phyloP scores from a whole-genome alignment of 1,284 basidiomycete genomes.

The Chondrostereum purpureum region DNA sequence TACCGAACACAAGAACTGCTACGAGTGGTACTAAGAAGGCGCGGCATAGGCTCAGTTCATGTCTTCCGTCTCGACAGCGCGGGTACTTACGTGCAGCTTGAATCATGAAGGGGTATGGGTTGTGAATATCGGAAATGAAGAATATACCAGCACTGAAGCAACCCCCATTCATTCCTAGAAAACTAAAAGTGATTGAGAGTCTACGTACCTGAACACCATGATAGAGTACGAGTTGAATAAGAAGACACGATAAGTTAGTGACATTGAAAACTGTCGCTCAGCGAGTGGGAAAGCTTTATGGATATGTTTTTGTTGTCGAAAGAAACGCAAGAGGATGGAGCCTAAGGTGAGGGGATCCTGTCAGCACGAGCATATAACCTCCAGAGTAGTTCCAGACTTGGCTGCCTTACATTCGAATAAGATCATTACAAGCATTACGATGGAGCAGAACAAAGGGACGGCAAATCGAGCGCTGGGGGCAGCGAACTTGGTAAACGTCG shows the following conservation, averaged over 20 bases:
- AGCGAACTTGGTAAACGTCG: too few relatives aligned
- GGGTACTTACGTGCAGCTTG: conserved; percentile 40
- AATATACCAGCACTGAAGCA: conserved; percentile 33
- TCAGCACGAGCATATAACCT: too few relatives aligned
- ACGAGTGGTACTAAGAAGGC: conserved; percentile 33
- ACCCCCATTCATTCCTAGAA: too few relatives aligned
- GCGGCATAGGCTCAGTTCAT: background rate
- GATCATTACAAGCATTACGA: conserved; percentile 32
- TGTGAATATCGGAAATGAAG: conserved; percentile 27
- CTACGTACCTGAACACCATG: conserved; percentile 20
- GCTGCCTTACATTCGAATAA: conserved; percentile 41
- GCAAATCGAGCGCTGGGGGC: conserved; percentile 27
- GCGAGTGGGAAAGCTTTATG: conserved; percentile 30
- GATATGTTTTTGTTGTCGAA: conserved; percentile 20
- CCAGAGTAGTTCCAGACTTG: too few relatives aligned
- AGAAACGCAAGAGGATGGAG: conserved; percentile 24
- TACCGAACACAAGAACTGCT: conserved; percentile 39
- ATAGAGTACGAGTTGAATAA: conserved; percentile 9
- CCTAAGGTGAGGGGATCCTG: too few relatives aligned
- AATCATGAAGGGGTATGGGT: conserved; percentile 39
- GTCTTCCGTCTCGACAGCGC: background rate
- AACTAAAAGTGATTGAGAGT: background rate
- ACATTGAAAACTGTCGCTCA: conserved; percentile 19
- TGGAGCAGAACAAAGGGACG: conserved; percentile 41
- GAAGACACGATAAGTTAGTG: conserved; percentile 13